Evolutionary conservation across 1,284 basidiomycete species (phyloP), one percentile per base, ranked within the genome.

Genomic region (Leccinum subrobustum): DNA sequence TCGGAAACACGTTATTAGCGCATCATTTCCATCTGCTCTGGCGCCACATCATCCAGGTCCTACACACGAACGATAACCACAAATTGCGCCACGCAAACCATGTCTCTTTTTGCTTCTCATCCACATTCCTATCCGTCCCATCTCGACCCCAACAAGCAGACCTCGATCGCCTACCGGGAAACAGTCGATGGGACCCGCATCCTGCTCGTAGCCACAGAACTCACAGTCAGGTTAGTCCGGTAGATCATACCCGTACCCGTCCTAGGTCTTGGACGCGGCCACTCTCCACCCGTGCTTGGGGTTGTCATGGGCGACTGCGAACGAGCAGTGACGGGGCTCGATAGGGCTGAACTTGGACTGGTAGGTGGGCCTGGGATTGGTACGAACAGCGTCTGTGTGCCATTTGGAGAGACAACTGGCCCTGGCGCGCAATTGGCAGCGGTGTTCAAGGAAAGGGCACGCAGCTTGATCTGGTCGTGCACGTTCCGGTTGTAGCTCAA

Each of bases 211-310:
- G 61, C 29, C 9, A 54, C 47, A 27, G 68, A 47, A 14, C 48
- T 56, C 29, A 64, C 59, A 23, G 54, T 70, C 51, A 72, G 31
- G 39, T 68, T 75, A 47, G 75, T 80, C 56, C 82, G 78, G 66
- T 89, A 89, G 50, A 78, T 76, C 88, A 89, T 89, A 37, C 87
- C 88, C 8, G 87, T 87, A 6, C 88, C 87, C 14, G 83, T 88
- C 39, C 87, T 73, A 14, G 87, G 84, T 63, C 74, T 80, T 27
- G 81, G 84, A 61, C 77, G 81, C 23, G 79, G 78, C 8, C 63
- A 39, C 29, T 73, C 73, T 20, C 71, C 70, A 16, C 67, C 54
- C 25, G 68, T 58, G 31, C 67, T 66, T 23, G 71, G 58, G 55
- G 70, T 68, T 4, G 68, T 62, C 12, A 73, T 60, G 23, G 73